Conservation (phyloP, 2,329 filamentous ascomycete genomes). For the Cryphonectria parasitica region DNA sequence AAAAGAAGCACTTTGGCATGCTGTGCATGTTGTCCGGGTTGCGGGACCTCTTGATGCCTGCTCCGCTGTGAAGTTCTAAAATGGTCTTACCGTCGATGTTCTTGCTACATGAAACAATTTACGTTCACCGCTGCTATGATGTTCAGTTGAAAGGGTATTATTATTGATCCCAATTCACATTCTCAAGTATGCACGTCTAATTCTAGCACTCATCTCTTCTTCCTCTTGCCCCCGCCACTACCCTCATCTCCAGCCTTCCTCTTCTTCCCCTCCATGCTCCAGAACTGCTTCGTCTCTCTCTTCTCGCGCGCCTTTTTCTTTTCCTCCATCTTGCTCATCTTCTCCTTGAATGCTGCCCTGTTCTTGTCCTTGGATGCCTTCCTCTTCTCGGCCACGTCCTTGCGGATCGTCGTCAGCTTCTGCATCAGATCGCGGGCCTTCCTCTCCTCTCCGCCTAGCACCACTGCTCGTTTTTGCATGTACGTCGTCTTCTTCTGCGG, state of each 20-base stretch:
- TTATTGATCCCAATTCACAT: neutral
- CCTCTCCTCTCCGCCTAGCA: constrained; percentile 83
- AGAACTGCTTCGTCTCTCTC: constrained; percentile 89
- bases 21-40: neutral
- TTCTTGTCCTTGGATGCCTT: constrained; percentile 86
- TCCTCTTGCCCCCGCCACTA: constrained; percentile 46
- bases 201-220: constrained; percentile 33
- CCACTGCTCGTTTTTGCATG: constrained; percentile 93
- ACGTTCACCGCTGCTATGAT: neutral
- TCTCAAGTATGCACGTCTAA: neutral
- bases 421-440: constrained; percentile 87
- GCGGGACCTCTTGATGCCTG: too few species aligned
- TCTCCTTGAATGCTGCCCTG: constrained; percentile 77
- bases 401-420: constrained; percentile 86
- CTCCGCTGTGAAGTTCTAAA: neutral
- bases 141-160: neutral
- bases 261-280: constrained; percentile 85
- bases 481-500: constrained; percentile 83
- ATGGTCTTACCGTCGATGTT: neutral
- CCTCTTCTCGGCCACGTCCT: constrained; percentile 87
- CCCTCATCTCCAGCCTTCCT: constrained; percentile 50
- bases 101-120: neutral
- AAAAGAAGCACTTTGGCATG: neutral
- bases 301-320: constrained; percentile 87
- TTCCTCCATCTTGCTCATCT: constrained; percentile 80